These are phyloP conservation scores for Rhipidocladum racemiflorum DNA, from an alignment of 176 grass and related monocot genomes.

Conservation along the genomic window DNA sequence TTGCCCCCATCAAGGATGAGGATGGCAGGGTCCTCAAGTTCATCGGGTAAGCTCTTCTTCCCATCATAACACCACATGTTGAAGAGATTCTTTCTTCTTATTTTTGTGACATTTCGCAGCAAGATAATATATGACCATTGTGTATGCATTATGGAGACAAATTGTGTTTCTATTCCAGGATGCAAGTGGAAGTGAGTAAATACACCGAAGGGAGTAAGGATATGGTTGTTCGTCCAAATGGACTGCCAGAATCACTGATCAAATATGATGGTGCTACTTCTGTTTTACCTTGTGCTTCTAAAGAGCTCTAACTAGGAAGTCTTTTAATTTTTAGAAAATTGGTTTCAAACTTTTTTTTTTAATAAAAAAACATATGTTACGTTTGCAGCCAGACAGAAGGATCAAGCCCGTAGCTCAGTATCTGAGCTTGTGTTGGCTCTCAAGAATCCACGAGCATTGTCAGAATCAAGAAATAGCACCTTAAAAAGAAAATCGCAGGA, in stretches of 20 bases:
- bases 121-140: neutral
- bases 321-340: neutral
- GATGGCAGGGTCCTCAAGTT: constrained; percentile 83
- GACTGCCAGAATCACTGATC: constrained; percentile 87
- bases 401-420: constrained; percentile 63
- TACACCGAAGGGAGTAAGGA: constrained; percentile 90
- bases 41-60: constrained; percentile 66
- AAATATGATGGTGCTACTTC: constrained; percentile 29
- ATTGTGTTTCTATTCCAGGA: constrained; percentile 42
- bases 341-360: constrained; percentile 21
- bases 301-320: neutral
- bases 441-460: constrained; percentile 48
- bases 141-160: neutral
- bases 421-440: constrained; percentile 73
- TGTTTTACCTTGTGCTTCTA: neutral
- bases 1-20: constrained; percentile 94
- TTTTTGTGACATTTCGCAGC: neutral
- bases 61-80: neutral
- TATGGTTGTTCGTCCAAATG: constrained; percentile 74
- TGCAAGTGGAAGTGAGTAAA: constrained; percentile 99
- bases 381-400: constrained; percentile 62
- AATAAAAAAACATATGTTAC: neutral
- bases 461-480: constrained; percentile 54
- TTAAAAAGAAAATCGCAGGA: constrained; percentile 69
- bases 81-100: neutral